Percentiles rank a stretch among this genome's conserved stretches.
Evolutionary conservation across 768 basidiomycete species (phyloP).

Genomic region (Macrolepiota dolichaula): DNA sequence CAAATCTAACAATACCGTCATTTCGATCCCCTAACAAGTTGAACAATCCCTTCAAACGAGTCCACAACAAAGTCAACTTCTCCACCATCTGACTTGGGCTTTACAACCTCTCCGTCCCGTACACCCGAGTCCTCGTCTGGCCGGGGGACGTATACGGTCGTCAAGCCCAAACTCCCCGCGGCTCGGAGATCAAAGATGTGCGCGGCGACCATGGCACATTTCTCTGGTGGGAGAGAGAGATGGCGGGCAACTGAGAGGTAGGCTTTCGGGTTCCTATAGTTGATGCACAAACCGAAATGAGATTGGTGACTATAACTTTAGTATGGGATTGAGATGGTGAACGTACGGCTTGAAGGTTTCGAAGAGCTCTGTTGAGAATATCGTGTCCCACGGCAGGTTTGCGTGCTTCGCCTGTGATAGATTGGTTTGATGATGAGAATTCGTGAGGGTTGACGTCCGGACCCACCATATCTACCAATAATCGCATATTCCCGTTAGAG

Average conservation of each 20-base stretch:
- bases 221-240: conserved; percentile 44
- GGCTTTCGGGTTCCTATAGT: conserved; percentile 42
- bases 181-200: conserved; percentile 56
- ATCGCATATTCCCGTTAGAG: conserved; percentile 62
- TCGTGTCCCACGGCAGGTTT: conserved; percentile 58
- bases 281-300: neutral
- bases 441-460: neutral
- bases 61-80: conserved; percentile 55
- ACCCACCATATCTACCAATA: conserved; percentile 59
- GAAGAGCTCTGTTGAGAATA: conserved; percentile 61
- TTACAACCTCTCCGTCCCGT: conserved; percentile 21
- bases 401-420: conserved; percentile 53
- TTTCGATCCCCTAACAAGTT: conserved; percentile 2
- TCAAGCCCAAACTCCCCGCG: conserved; percentile 50
- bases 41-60: conserved; percentile 29
- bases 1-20: neutral
- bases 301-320: neutral
- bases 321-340: neutral
- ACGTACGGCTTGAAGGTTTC: conserved; percentile 64
- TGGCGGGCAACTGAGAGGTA: conserved; percentile 50
- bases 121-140: conserved; percentile 37
- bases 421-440: neutral
- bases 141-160: conserved; percentile 56
- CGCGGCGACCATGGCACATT: conserved; percentile 63
- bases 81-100: conserved; percentile 49